phyloP scores from a whole-genome alignment of 441 rosid genomes.

The Gossypium aridum region DNA sequence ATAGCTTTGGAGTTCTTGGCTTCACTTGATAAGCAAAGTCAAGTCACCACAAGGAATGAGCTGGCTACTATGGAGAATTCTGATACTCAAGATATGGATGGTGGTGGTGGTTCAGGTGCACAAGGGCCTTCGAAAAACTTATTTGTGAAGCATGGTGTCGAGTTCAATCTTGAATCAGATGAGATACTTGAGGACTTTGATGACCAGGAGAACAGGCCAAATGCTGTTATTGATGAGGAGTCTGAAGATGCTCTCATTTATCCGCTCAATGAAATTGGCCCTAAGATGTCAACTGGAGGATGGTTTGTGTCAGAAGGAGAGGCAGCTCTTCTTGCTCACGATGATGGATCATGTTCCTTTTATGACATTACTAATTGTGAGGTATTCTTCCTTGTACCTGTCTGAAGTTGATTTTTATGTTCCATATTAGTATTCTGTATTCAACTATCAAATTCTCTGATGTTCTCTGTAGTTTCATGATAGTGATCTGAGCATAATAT shows the following conservation, averaged over 20 bases:
- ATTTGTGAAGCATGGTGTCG: slow-evolving; percentile 28
- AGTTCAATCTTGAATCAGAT: slow-evolving; percentile 54
- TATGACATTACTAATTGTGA: slow-evolving; percentile 80
- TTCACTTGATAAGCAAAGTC: slow-evolving; percentile 33
- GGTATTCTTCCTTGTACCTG: slow-evolving; percentile 33
- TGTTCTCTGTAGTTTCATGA: background rate
- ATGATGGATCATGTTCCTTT: slow-evolving; percentile 90
- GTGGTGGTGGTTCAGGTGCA: slow-evolving; percentile 32
- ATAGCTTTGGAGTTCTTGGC: slow-evolving; percentile 58
- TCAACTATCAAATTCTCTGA: background rate
- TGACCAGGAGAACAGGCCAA: slow-evolving; percentile 56
- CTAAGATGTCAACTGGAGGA: slow-evolving; percentile 72
- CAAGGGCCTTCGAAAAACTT: slow-evolving; percentile 29
- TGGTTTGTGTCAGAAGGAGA: slow-evolving; percentile 99
- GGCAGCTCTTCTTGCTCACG: slow-evolving; percentile 82
- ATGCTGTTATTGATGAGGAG: slow-evolving; percentile 40
- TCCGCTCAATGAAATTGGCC: slow-evolving; percentile 62
- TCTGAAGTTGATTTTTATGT: background rate
- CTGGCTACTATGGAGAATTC: slow-evolving; percentile 25
- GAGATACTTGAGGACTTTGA: slow-evolving; percentile 83
- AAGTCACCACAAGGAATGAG: slow-evolving; percentile 20
- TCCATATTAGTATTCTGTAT: background rate
- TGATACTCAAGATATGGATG: slow-evolving; percentile 58
- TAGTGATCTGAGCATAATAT: background rate
- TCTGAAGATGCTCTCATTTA: slow-evolving; percentile 41